Evolutionary conservation across 2,329 filamentous ascomycete species (phyloP), one percentile per base, ranked within the genome.

Genomic region (Fusarium austroafricanum): DNA sequence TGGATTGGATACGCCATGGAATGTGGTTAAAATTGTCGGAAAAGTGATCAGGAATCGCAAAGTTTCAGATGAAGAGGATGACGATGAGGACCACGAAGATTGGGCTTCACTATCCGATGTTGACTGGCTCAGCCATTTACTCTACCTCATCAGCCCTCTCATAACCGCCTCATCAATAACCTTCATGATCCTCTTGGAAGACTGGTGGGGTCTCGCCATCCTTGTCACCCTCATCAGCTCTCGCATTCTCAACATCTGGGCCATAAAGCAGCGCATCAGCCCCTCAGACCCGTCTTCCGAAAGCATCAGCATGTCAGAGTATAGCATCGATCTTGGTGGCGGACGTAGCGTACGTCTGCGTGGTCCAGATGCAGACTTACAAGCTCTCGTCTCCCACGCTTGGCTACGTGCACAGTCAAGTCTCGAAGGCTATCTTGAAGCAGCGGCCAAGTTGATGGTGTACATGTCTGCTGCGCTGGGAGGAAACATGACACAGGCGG

Each of bases 381-480:
- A 86, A 57, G 87, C 87, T 29, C 81, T 90, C 39, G 89, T 87
- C 2, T 83, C 84, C 5, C 83, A 85, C 5, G 71, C 81, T 28
- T 90, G 87, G 87, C 75, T 90, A 44, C 79, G 82, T 12, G 78
- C 82, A 38, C 83, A 84, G 73, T 86, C 83, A 0, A 75, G 79
- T 26, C 45, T 82, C 4, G 84, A 89, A 65, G 80, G 83, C 29
- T 86, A 83, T 68, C 75, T 86, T 52, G 83, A 85, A 62, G 85
- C 85, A 0, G 72, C 78, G 1, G 83, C 86, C 11, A 89, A 87
- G 66, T 68, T 90, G 45, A 78, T 87, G 56, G 86, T 89, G 6
- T 90, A 88, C 71, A 70, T 87, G 5, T 84, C 84, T 42, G 86
- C 85, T 8, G 82, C 83, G 3, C 75, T 89, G 20, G 83, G 84